A percentile compares a stretch with the other conserved stretches of the same genome.
Conservation (phyloP, 2,329 filamentous ascomycete genomes). For the Lachnum nothofagi region DNA sequence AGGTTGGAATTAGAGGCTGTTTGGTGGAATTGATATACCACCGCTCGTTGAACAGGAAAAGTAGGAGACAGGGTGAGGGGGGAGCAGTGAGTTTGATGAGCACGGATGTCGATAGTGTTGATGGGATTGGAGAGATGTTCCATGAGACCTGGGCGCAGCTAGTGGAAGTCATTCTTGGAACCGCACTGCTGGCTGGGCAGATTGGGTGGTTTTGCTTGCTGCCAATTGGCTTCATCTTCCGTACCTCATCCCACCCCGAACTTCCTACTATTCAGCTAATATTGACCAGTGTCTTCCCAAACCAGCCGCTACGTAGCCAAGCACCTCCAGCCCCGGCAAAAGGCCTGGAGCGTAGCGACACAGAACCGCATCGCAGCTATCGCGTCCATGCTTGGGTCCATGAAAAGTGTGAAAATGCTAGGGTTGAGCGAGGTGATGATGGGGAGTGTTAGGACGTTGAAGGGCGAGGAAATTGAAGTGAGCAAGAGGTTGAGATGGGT, state of each 20-base stretch:
- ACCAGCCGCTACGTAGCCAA: conserved; percentile 39
- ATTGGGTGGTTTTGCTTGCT: conserved; percentile 42
- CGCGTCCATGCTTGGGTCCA: conserved; percentile 33
- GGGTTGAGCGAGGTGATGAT: conserved; percentile 10
- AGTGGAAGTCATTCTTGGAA: conserved; percentile 40
- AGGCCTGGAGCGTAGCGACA: conserved; percentile 39
- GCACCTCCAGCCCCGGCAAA: conserved; percentile 34
- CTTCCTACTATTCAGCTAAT: background rate
- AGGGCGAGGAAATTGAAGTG: conserved; percentile 27
- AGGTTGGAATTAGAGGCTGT: conserved; percentile 34
- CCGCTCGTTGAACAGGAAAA: conserved; percentile 29
- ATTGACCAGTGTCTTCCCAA: conserved; percentile 36
- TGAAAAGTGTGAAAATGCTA: conserved; percentile 41
- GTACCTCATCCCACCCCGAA: too few species aligned
- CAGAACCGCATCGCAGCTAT: conserved; percentile 38
- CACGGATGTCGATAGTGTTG: conserved; percentile 37
- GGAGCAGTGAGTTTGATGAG: conserved; percentile 38
- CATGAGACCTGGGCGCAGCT: conserved; percentile 41
- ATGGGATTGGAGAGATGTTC: conserved; percentile 33
- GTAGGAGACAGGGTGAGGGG: conserved; percentile 29
- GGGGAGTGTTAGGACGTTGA: conserved; percentile 4
- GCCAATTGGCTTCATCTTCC: conserved; percentile 38
- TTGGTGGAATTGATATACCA: conserved; percentile 36
- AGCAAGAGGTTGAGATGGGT: conserved; percentile 36
- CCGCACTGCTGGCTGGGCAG: conserved; percentile 35